Evolutionary conservation across 2,329 filamentous ascomycete species (phyloP), one percentile per base, ranked within the genome.

Genomic region (Ascochyta pisi): DNA sequence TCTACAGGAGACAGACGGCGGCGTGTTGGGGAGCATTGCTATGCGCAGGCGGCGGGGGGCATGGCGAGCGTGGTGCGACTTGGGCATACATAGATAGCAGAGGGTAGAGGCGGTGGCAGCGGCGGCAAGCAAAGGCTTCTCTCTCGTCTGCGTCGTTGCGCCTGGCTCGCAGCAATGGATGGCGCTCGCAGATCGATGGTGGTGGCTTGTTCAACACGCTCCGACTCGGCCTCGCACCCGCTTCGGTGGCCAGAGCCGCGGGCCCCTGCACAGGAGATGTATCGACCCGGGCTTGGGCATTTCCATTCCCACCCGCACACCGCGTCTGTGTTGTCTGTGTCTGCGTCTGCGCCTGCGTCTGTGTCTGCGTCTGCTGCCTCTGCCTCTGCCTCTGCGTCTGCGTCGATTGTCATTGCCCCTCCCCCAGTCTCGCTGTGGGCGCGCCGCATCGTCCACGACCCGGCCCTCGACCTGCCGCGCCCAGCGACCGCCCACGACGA

Each of bases 341-440:
- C 53, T 29, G 41, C 42, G 29, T 50, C 53, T 47, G 41, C 42
- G 19, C 19, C 47, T 31, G 46, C 41, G 8, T 56, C 53, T 50
- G 46, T 37, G 13, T 26, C 53, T 29, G 41, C 46, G 24, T 50
- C 53, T 43, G 37, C 41, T 31, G 46, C 35, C 6, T 50, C 46
- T 50, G 47, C 47, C 6, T 13, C 53, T 26, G 41, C 46, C 24
- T 56, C 53, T 31, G 41, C 42, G 5, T 56, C 53, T 51, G 47
- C 42, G 13, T 50, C 47, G 10, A 51, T 51, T 35, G 42, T 46
- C 37, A 50, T 47, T 50, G 53, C 53, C 37, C 53, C 47, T 47
- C 53, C 53, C 33, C 53, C 46, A 24, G 53, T 42, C 53, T 47
- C 42, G 37, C 53, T 56, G 53, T 56, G 53, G 53, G 47, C 42